These are phyloP conservation scores for Hansenula lynferdii DNA, from an alignment of 1,139 yeast genomes.

Conservation along the genomic window DNA sequence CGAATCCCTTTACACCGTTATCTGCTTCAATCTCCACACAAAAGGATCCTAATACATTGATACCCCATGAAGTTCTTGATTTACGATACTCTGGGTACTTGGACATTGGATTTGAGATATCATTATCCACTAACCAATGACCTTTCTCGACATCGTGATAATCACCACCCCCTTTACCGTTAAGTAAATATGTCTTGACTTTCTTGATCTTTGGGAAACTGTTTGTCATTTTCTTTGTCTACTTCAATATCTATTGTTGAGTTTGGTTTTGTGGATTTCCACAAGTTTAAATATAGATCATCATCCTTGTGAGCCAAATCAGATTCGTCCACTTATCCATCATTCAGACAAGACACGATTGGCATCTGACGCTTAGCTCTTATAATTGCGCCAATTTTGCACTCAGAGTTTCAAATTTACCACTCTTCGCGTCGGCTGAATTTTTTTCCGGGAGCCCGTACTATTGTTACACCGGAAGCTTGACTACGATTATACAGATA, in stretches of 20 bases:
- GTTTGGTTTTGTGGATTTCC: no score
- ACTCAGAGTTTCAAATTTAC: no score
- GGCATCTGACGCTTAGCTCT: no score
- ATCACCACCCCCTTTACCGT: constrained; percentile 45
- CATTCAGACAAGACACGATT: no score
- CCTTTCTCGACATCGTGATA: constrained; percentile 43
- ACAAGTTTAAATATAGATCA: no score
- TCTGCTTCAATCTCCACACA: constrained; percentile 43
- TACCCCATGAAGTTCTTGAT: constrained; percentile 43
- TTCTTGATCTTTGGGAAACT: constrained; percentile 37
- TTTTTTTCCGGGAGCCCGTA: no score
- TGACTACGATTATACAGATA: no score
- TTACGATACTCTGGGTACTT: constrained; percentile 38
- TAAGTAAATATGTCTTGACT: constrained; percentile 36
- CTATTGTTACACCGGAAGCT: no score
- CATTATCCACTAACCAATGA: constrained; percentile 43
- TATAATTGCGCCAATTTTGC: no score
- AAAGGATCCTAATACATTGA: constrained; percentile 46
- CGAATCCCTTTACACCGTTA: constrained; percentile 44
- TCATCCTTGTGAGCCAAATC: no score
- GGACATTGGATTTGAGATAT: constrained; percentile 44
- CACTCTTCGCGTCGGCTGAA: no score
- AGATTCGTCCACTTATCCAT: no score
- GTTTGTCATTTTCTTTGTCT: constrained; percentile 6
- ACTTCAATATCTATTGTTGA: neutral